phyloP scores from a whole-genome alignment of 169 alveolate genomes.

The Eimeria maxima region DNA sequence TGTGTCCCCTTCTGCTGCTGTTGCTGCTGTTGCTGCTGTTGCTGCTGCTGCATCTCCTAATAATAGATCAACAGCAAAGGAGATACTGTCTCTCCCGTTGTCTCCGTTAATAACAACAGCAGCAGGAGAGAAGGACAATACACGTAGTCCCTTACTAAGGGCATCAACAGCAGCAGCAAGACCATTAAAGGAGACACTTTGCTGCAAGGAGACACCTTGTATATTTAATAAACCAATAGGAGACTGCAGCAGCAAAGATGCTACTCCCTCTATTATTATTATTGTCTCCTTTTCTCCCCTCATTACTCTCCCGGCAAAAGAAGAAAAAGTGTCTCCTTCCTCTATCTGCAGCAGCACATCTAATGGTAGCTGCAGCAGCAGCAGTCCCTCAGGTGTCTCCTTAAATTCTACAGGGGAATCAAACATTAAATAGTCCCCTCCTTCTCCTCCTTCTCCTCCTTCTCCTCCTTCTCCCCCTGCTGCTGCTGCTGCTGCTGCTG shows the following conservation, averaged over 20 bases:
- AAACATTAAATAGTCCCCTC: no score
- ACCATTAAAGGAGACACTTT: neutral
- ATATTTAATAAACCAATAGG: neutral
- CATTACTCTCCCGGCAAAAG: neutral
- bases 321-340: conserved; percentile 13
- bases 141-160: neutral
- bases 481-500: conserved; percentile 44
- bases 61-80: neutral
- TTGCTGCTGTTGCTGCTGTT: no score
- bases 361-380: neutral
- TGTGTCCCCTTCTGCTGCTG: no score
- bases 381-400: neutral
- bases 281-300: neutral
- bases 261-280: neutral
- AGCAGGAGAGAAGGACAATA: neutral
- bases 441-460: no score
- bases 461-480: neutral
- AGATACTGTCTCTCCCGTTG: neutral
- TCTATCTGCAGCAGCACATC: neutral
- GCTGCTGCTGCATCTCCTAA: neutral
- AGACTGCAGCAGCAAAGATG: neutral
- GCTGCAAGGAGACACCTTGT: neutral
- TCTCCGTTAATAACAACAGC: neutral
- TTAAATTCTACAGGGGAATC: neutral
- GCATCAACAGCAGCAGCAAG: neutral